Conservation (phyloP, 2,329 filamentous ascomycete genomes). For the Phialocephala subalpina region DNA sequence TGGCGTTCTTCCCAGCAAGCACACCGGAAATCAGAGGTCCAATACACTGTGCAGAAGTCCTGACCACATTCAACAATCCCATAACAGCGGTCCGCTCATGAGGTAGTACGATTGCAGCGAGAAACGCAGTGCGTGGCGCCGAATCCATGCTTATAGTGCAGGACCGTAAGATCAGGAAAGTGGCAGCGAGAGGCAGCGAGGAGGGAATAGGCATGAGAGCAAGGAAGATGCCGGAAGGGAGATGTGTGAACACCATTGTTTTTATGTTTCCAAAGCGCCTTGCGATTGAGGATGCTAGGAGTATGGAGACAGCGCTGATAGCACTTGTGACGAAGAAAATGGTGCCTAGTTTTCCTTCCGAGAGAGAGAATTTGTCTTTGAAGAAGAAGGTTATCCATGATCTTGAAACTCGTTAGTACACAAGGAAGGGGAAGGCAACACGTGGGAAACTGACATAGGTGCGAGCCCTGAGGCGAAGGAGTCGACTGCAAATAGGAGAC, state of each 20-base stretch:
- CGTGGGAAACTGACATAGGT: too few relatives aligned
- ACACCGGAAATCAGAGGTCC: conserved; percentile 72
- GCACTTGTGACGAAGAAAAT: conserved; percentile 63
- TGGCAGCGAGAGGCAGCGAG: conserved; percentile 60
- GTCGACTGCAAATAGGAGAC: too few relatives aligned
- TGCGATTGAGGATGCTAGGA: conserved; percentile 62
- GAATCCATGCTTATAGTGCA: conserved; percentile 74
- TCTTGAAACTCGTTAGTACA: too few relatives aligned
- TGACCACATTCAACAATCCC: conserved; percentile 74
- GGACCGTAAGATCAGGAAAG: conserved; percentile 68
- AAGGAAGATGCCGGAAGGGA: conserved; percentile 70
- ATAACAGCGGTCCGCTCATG: conserved; percentile 75
- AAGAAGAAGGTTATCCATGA: conserved; percentile 68
- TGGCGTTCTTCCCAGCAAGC: conserved; percentile 60
- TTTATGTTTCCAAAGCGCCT: conserved; percentile 69
- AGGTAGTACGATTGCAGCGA: conserved; percentile 69
- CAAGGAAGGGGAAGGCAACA: too few relatives aligned
- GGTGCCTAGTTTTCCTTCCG: conserved; percentile 58
- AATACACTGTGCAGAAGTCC: conserved; percentile 68
- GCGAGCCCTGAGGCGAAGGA: too few relatives aligned
- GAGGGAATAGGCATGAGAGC: conserved; percentile 64
- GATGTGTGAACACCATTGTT: conserved; percentile 79
- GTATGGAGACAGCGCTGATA: conserved; percentile 58
- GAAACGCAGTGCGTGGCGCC: conserved; percentile 73
- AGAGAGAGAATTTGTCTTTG: conserved; percentile 54